Base-by-base conservation (phyloP, 2,329 filamentous ascomycete species). In the Exophiala sp. region DNA sequence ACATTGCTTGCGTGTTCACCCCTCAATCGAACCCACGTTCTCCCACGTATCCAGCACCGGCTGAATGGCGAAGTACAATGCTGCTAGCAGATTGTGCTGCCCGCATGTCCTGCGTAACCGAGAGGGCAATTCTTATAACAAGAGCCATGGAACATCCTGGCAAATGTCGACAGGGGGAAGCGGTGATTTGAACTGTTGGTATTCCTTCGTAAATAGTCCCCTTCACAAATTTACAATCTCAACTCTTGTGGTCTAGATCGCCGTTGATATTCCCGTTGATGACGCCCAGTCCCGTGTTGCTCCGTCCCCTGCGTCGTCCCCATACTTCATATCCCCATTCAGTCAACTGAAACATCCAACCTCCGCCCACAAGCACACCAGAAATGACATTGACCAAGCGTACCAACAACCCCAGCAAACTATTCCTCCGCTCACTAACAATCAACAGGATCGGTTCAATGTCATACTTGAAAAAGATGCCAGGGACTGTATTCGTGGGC, bases 391-490 rank as follows among this genome's bases (percentile, higher is more conserved):
- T 99, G 61, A 97, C 86, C 47, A 96, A 73, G 68, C 92, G 85
- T 61, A 97, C 80, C 41, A 91, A 57, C 63, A 99, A 83, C 20
- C 81, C 78, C 61, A 96, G 72, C 54, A 96, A 77, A 40, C 88
- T 80, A 53, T 86, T 85, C 66, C 91, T 84, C 66, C 85, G 84
- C 75, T 97, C 92, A 58, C 87, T 86, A 39, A 99, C 86, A 24
- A 87, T 86, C 49, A 99, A 78, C 69, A 94, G 76, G 65, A 99
- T 91, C 1, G 94, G 94, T 77, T 99, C 94, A 64, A 99, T 96
- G 69, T 97, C 92, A 74, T 95, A 99, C 76, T 97, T 99, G 81
- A 99, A 89, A 70, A 97, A 99, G 58, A 99, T 84, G 32, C 94
- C 94, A 0, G 94, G 94, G 1, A 96, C 82, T 54, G 77, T 75